A percentile compares a stretch with the other conserved stretches of the same genome.
These are phyloP conservation scores for Skeletonema tropicum DNA, from an alignment of 108 stramenopile genomes.

Conservation along the genomic window DNA sequence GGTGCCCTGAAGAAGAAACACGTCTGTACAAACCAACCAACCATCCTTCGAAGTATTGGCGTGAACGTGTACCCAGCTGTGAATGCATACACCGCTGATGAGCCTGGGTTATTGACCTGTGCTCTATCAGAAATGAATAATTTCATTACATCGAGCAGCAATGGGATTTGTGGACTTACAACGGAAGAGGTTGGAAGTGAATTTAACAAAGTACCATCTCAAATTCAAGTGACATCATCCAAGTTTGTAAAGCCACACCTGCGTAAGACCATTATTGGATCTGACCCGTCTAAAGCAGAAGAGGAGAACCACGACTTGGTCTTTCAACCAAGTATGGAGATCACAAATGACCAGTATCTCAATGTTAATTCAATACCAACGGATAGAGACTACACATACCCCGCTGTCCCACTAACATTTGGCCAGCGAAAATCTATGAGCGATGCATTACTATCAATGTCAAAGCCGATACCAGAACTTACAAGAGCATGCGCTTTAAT, in stretches of 20 bases:
- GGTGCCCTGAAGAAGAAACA: constrained; percentile 84
- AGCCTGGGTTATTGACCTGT: constrained; percentile 73
- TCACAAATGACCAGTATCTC: constrained; percentile 73
- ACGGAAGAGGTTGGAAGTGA: constrained; percentile 8
- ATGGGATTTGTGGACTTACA: background rate
- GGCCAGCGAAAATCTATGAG: constrained; percentile 77
- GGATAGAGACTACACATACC: constrained; percentile 58
- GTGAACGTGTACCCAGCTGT: constrained; percentile 75
- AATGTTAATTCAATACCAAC: constrained; percentile 38
- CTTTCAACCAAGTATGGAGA: constrained; percentile 68
- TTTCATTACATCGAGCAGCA: constrained; percentile 51
- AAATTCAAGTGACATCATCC: background rate
- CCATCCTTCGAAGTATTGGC: constrained; percentile 77
- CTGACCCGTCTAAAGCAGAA: background rate
- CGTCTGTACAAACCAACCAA: constrained; percentile 68
- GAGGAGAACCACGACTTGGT: constrained; percentile 40
- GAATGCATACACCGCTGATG: constrained; percentile 74
- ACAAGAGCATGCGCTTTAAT: constrained; percentile 78
- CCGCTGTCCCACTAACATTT: constrained; percentile 72
- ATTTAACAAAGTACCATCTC: constrained; percentile 11
- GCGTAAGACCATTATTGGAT: background rate
- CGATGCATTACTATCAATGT: constrained; percentile 74
- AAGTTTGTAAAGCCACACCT: background rate
- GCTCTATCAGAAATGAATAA: constrained; percentile 84
- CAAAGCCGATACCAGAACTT: constrained; percentile 68